Evolutionary conservation across 805 yeast genomes (phyloP), one percentile per base, ranked within the genome.

Genomic region (Candida dajiaensis): DNA sequence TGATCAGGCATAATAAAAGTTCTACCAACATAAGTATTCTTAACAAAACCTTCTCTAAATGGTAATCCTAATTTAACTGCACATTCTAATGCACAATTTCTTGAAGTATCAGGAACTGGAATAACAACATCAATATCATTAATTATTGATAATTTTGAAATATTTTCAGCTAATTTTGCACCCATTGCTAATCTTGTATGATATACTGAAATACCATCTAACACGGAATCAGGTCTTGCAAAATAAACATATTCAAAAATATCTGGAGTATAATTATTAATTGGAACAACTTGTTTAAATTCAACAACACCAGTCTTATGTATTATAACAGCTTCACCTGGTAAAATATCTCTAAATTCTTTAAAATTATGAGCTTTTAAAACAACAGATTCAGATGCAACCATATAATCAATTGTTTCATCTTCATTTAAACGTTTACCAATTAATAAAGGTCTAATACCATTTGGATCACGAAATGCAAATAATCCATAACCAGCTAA

Each of bases 1-100:
- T 94, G 99, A 70, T 89, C 90, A 15, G 99, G 98, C 99, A 94
- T 94, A 61, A 94, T 94, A 63, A 94, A 94, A 1, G 99, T 94
- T 68, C 99, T 81, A 28, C 99, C 99, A 49, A 94, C 95, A 63
- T 94, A 94, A 59, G 97, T 78, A 71, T 94, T 94, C 67, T 94
- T 94, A 52, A 94, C 95, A 63, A 94, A 94, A 22, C 97, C 99
- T 70, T 94, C 99, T 62, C 99, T 80, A 69, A 89, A 94, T 18
- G 96, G 95, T 18, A 89, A 63, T 41, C 80, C 77, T 52, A 94
- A 73, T 41, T 81, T 73, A 33, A 85, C 90, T 1, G 98, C 92
- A 67, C 96, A 85, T 63, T 94, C 94, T 50, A 90, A 68, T 1
- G 98, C 98, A 20, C 96, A 83, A 38, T 95, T 90, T 67, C 98